Percentiles rank a stretch among this genome's conserved stretches.
phyloP scores from a whole-genome alignment of 1,284 basidiomycete genomes.

The Bjerkandera adusta region DNA sequence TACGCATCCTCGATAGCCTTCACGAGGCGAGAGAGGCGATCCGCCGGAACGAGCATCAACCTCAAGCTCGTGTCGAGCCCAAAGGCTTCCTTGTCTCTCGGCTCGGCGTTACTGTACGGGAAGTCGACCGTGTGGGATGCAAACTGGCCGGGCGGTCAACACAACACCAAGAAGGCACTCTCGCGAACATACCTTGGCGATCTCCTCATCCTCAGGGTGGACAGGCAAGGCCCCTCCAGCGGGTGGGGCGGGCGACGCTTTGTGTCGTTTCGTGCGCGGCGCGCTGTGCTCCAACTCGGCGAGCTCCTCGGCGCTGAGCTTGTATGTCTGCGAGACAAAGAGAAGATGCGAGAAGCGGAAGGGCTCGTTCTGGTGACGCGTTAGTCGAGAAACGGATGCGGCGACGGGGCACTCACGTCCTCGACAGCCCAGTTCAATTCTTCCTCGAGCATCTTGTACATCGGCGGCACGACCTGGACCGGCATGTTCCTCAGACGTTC shows the following conservation, averaged over 20 bases:
- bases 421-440: constrained; percentile 73
- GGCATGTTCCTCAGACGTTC: constrained; percentile 93
- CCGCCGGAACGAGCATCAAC: constrained; percentile 66
- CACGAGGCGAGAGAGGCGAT: constrained; percentile 41
- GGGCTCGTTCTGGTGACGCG: constrained; percentile 50
- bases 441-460: constrained; percentile 83
- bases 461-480: constrained; percentile 83
- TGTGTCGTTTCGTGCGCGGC: constrained; percentile 38
- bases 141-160: constrained; percentile 38
- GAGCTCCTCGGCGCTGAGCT: constrained; percentile 61
- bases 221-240: constrained; percentile 64
- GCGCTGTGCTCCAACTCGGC: constrained; percentile 35
- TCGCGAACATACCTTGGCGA: constrained; percentile 55
- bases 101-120: constrained; percentile 57
- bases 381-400: constrained; percentile 4
- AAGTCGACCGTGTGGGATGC: constrained; percentile 66
- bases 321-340: constrained; percentile 75
- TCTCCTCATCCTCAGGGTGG: constrained; percentile 84
- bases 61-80: constrained; percentile 79
- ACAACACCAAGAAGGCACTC: background rate
- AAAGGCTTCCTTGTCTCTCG: constrained; percentile 71
- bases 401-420: constrained; percentile 46
- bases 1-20: constrained; percentile 27
- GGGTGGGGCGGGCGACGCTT: constrained; percentile 30
- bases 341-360: constrained; percentile 73